Percentiles rank a stretch among this genome's conserved stretches.
Conservation (phyloP, 1,284 basidiomycete genomes). For the Sporisorium exsertum region DNA sequence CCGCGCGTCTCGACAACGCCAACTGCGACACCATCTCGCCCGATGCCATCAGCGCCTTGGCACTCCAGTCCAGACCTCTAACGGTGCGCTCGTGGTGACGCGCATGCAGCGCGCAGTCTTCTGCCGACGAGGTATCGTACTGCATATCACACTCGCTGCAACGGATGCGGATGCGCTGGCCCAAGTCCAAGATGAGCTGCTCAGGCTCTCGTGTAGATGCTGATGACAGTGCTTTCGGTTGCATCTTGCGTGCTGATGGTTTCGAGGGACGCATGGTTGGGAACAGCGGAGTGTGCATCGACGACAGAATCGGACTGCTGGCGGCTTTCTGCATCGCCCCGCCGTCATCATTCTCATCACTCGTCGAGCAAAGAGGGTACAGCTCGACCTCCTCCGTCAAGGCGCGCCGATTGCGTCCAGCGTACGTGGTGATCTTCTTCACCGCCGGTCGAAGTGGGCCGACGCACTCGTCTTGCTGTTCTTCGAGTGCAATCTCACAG, state of each 20-base stretch:
- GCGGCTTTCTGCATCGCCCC: conserved; percentile 25
- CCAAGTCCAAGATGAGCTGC: conserved; percentile 61
- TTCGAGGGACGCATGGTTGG: conserved; percentile 20
- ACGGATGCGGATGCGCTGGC: conserved; percentile 53
- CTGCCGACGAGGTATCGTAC: conserved; percentile 54
- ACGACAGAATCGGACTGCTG: conserved; percentile 35
- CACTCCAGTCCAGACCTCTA: conserved; percentile 58
- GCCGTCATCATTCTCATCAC: conserved; percentile 9
- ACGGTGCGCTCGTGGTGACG: conserved; percentile 55
- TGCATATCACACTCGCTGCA: conserved; percentile 62
- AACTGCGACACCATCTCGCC: conserved; percentile 33
- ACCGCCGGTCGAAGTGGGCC: conserved; percentile 14
- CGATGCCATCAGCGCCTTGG: conserved; percentile 33
- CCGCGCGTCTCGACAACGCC: conserved; percentile 8
- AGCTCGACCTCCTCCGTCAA: conserved; percentile 34
- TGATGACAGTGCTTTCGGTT: conserved; percentile 8
- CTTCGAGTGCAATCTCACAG: neutral
- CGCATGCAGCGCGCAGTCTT: conserved; percentile 55
- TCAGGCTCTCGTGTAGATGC: conserved; percentile 32
- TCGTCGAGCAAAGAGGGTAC: neutral
- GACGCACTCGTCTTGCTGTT: neutral
- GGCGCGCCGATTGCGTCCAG: conserved; percentile 37
- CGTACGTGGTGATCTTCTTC: conserved; percentile 41
- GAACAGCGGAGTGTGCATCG: conserved; percentile 19
- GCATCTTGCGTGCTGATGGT: conserved; percentile 13